A percentile compares a stretch with the other conserved stretches of the same genome.
These are phyloP conservation scores for Saccharomycopsis synnaedendra DNA, from an alignment of 805 yeast genomes.

Conservation along the genomic window DNA sequence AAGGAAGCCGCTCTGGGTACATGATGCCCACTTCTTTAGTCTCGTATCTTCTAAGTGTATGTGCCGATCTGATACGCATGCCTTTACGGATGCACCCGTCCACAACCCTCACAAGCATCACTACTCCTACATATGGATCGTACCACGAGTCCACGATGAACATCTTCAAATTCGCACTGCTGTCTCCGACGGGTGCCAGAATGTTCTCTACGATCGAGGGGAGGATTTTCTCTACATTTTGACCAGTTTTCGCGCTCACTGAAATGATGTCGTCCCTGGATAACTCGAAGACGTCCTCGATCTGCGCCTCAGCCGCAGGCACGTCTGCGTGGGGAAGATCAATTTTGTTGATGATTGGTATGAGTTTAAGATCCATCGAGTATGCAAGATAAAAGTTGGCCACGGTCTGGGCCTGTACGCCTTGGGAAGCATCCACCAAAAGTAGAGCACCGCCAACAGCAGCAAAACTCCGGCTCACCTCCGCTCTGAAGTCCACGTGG, in stretches of 20 bases:
- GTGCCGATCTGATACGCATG: conserved; percentile 65
- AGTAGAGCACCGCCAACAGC: conserved; percentile 91
- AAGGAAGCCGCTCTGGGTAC: conserved; percentile 78
- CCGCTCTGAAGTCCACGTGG: conserved; percentile 91
- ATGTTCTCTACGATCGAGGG: conserved; percentile 75
- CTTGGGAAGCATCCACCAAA: conserved; percentile 90
- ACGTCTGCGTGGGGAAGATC: conserved; percentile 85
- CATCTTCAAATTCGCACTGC: conserved; percentile 47
- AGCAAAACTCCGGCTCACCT: conserved; percentile 88
- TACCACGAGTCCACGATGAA: conserved; percentile 97
- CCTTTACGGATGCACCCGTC: conserved; percentile 76
- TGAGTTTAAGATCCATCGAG: conserved; percentile 65
- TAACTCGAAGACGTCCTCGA: conserved; percentile 75
- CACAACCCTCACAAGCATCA: conserved; percentile 69
- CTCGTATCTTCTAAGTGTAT: conserved; percentile 67
- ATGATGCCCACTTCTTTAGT: conserved; percentile 89
- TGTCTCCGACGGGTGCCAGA: conserved; percentile 63
- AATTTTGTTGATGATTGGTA: conserved; percentile 87
- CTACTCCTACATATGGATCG: conserved; percentile 85
- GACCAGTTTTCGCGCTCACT: conserved; percentile 88
- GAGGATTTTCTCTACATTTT: conserved; percentile 63
- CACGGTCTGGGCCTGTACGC: conserved; percentile 97
- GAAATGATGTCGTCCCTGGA: conserved; percentile 63
- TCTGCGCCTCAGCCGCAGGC: conserved; percentile 68
- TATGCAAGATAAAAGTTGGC: conserved; percentile 90